Conservation (phyloP, 345 rosid species). For the Citrus glauca region DNA sequence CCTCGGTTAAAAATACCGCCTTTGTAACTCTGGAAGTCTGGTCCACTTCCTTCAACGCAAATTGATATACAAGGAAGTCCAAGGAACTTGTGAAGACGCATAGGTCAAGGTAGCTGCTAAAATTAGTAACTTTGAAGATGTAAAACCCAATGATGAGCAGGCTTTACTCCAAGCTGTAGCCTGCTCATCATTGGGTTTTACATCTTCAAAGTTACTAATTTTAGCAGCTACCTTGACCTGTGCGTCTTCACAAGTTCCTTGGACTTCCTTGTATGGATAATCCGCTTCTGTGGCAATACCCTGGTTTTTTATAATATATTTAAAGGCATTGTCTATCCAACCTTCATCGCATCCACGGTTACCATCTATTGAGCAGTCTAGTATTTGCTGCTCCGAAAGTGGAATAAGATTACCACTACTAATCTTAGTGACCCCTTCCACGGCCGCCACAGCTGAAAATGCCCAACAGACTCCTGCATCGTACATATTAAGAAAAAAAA, state of each 20-base stretch:
- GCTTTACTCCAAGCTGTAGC: too few relatives aligned
- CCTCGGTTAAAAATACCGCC: conserved; percentile 33
- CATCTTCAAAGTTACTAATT: conserved; percentile 11
- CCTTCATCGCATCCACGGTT: conserved; percentile 41
- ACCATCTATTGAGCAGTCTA: conserved; percentile 34
- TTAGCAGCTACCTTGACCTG: not conserved
- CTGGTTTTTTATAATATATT: conserved; percentile 13
- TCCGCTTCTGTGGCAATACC: not conserved
- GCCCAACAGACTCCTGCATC: conserved; percentile 48
- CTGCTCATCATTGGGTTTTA: conserved; percentile 44
- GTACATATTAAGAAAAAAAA: not conserved
- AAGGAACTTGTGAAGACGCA: not conserved
- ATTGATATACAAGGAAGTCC: conserved; percentile 7
- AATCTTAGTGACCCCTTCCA: conserved; percentile 36
- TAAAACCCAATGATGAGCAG: conserved; percentile 44
- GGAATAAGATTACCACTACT: conserved; percentile 23
- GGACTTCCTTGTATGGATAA: not conserved
- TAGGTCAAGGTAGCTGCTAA: not conserved
- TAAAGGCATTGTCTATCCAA: conserved; percentile 26
- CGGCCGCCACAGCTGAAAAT: conserved; percentile 41
- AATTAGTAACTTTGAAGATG: conserved; percentile 11
- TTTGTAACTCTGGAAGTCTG: conserved; percentile 13
- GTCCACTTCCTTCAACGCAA: conserved; percentile 15
- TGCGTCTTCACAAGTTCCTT: not conserved
- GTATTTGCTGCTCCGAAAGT: conserved; percentile 57